phyloP scores from a whole-genome alignment of 768 basidiomycete genomes.

The Pisolithus marmoratus region DNA sequence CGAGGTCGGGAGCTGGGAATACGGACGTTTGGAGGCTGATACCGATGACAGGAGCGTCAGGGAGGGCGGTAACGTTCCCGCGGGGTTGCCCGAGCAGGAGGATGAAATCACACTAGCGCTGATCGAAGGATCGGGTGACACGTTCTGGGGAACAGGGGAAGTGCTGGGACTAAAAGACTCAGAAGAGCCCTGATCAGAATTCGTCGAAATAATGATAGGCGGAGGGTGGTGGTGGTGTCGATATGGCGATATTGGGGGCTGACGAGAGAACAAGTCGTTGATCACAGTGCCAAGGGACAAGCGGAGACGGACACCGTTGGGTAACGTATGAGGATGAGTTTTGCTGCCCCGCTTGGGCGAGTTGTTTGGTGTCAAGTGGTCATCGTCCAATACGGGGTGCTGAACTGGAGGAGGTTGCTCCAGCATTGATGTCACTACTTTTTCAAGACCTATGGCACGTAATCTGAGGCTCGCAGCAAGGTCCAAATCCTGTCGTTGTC shows the following conservation, averaged over 20 bases:
- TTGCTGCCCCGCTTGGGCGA: conserved; percentile 36
- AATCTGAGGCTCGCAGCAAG: conserved; percentile 62
- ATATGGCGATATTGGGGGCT: conserved; percentile 41
- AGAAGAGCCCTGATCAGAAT: conserved; percentile 20
- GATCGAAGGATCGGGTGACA: conserved; percentile 21
- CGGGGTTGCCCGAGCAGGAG: background rate
- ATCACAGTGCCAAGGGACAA: conserved; percentile 71
- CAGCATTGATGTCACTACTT: conserved; percentile 76
- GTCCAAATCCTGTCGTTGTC: conserved; percentile 51
- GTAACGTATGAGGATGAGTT: conserved; percentile 55
- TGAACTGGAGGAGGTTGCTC: conserved; percentile 68
- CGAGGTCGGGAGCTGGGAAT: conserved; percentile 4
- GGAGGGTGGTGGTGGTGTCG: conserved; percentile 31
- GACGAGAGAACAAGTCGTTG: conserved; percentile 77
- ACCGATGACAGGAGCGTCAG: conserved; percentile 24
- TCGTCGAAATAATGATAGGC: conserved; percentile 26
- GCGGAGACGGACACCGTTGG: conserved; percentile 76
- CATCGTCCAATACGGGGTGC: conserved; percentile 46
- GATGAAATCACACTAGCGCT: conserved; percentile 15
- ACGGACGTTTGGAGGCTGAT: conserved; percentile 10
- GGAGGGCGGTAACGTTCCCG: conserved; percentile 24
- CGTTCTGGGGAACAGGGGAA: conserved; percentile 19
- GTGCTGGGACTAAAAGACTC: conserved; percentile 16
- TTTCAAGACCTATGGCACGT: conserved; percentile 77
- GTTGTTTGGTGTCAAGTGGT: conserved; percentile 44